A percentile compares a stretch with the other conserved stretches of the same genome.
These are phyloP conservation scores for Fusarium chlamydosporum DNA, from an alignment of 2,329 filamentous ascomycete genomes.

Conservation along the genomic window DNA sequence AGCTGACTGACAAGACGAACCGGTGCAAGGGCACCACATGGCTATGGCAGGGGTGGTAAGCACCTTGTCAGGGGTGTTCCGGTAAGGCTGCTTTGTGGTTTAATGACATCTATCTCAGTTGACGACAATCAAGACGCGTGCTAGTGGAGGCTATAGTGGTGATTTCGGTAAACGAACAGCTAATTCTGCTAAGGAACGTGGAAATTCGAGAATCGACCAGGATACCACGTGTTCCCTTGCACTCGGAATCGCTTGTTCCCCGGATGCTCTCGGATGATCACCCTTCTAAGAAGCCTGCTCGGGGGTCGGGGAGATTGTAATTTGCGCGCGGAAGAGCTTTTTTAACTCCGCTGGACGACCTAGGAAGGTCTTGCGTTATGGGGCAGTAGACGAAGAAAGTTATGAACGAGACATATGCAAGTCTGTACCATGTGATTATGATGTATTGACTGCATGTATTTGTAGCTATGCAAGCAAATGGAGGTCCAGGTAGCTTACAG, in stretches of 20 bases:
- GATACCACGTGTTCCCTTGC: constrained; percentile 17
- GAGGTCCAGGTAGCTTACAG: too few relatives aligned
- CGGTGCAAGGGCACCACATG: constrained; percentile 44
- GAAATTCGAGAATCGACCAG: not conserved
- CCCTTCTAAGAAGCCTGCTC: constrained; percentile 1
- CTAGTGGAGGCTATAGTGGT: not conserved
- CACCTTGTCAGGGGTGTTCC: constrained; percentile 21
- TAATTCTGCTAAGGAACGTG: not conserved
- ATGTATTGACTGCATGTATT: not conserved
- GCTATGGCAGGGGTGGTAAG: constrained; percentile 36
- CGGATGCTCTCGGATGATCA: constrained; percentile 14
- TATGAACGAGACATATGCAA: constrained; percentile 4
- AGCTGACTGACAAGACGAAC: constrained; percentile 25
- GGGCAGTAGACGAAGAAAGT: not conserved
- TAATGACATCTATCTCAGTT: not conserved
- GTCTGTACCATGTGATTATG: constrained; percentile 7
- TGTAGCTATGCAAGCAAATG: not conserved
- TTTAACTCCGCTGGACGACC: constrained; percentile 28
- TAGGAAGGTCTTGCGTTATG: constrained; percentile 8
- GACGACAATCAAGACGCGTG: not conserved
- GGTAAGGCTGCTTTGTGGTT: constrained; percentile 11
- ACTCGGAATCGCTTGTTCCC: constrained; percentile 26
- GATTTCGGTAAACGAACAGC: constrained; percentile 6
- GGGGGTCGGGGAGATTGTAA: constrained; percentile 21
- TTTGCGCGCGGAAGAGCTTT: constrained; percentile 11